Conservation (phyloP, 768 basidiomycete species). For the Mycena indigotica region DNA sequence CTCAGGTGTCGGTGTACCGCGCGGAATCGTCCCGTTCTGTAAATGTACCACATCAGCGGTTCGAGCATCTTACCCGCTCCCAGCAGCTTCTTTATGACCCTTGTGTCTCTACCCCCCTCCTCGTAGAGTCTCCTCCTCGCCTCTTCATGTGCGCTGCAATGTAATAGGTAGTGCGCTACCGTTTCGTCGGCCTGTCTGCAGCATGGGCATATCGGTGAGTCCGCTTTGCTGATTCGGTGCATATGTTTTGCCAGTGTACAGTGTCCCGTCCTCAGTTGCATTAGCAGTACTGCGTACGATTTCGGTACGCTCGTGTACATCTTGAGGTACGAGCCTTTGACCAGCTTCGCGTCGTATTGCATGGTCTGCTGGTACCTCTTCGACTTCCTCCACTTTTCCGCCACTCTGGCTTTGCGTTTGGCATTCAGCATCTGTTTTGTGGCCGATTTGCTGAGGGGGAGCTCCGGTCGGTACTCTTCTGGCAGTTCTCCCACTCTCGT, state of each 20-base stretch:
- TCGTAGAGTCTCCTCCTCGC: background rate
- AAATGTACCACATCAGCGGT: background rate
- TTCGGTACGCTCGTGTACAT: background rate
- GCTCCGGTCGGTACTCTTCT: background rate
- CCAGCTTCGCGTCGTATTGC: background rate
- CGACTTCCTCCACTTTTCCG: background rate
- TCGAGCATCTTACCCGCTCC: background rate
- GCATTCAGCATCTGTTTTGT: background rate
- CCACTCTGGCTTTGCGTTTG: background rate
- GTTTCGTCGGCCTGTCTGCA: constrained; percentile 11
- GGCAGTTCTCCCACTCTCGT: background rate
- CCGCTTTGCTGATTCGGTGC: constrained; percentile 17
- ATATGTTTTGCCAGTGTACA: constrained; percentile 23
- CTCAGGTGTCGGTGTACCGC: constrained; percentile 29
- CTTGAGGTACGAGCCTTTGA: background rate
- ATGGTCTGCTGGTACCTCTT: background rate
- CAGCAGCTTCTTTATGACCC: background rate
- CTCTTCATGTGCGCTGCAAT: constrained; percentile 5
- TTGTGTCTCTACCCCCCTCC: background rate
- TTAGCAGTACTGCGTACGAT: background rate
- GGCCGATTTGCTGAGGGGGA: background rate
- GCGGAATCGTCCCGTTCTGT: constrained; percentile 19
- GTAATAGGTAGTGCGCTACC: constrained; percentile 12
- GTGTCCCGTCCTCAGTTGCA: constrained; percentile 23
- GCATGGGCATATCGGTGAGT: constrained; percentile 19